phyloP scores from a whole-genome alignment of 1,284 basidiomycete genomes.

The Trichosporon coremiiforme region DNA sequence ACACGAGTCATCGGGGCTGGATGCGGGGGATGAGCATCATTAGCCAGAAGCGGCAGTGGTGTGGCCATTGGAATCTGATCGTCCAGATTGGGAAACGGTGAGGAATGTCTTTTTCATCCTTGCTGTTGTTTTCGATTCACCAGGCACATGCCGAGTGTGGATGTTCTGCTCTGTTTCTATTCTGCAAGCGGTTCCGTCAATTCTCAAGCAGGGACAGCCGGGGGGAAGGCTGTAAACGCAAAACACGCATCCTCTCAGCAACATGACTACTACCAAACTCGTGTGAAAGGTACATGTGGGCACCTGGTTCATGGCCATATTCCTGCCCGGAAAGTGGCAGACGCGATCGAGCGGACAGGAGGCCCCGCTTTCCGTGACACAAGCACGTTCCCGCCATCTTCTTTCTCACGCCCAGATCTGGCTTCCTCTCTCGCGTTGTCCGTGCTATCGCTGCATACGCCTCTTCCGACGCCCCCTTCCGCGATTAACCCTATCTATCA shows the following conservation, averaged over 20 bases:
- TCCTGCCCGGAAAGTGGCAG: conserved; percentile 1
- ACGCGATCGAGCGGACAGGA: neutral
- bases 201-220: neutral
- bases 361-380: neutral
- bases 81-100: neutral
- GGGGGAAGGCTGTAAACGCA: neutral
- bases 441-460: neutral
- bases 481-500: neutral
- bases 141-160: neutral
- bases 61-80: neutral
- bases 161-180: neutral
- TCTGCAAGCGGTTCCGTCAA: neutral
- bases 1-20: neutral
- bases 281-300: neutral
- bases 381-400: conserved; percentile 4
- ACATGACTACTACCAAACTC: neutral
- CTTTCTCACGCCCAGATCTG: neutral
- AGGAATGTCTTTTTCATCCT: neutral
- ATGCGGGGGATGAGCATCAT: neutral
- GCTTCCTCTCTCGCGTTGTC: neutral
- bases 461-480: neutral
- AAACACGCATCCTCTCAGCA: neutral
- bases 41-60: neutral
- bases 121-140: neutral
- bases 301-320: neutral